These are phyloP conservation scores for Hypoxylon sp. DNA, from an alignment of 2,329 filamentous ascomycete species.

Conservation along the genomic window DNA sequence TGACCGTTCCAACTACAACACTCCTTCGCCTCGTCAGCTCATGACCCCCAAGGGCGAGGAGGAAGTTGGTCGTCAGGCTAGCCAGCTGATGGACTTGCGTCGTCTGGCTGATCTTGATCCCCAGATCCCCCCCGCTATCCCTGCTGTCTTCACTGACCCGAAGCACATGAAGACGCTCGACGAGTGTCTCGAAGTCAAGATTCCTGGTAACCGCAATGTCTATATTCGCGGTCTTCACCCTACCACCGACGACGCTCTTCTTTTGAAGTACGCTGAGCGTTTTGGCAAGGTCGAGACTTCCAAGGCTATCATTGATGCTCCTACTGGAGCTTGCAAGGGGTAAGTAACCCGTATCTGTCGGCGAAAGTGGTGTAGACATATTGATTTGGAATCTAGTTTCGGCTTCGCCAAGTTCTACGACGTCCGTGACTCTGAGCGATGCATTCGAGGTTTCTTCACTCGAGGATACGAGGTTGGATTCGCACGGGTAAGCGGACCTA, in stretches of 20 bases:
- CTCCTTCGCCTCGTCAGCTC: constrained; percentile 70
- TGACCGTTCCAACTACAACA: constrained; percentile 71
- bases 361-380: neutral
- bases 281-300: constrained; percentile 96
- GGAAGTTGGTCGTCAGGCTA: constrained; percentile 49
- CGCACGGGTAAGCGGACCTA: constrained; percentile 71
- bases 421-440: constrained; percentile 88
- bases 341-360: constrained; percentile 53
- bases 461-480: constrained; percentile 98
- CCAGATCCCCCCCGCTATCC: constrained; percentile 84
- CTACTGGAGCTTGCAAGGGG: constrained; percentile 96
- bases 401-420: constrained; percentile 96
- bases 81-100: neutral
- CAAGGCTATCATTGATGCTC: constrained; percentile 97
- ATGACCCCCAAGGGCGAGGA: constrained; percentile 50
- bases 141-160: constrained; percentile 84
- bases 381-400: constrained; percentile 67
- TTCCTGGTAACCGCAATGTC: constrained; percentile 91
- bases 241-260: constrained; percentile 90
- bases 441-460: constrained; percentile 93
- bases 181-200: constrained; percentile 92
- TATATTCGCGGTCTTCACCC: constrained; percentile 97
- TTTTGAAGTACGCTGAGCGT: constrained; percentile 81
- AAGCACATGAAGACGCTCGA: constrained; percentile 90
- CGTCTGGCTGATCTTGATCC: constrained; percentile 76